Evolutionary conservation across 2,329 filamentous ascomycete genomes (phyloP), one percentile per base, ranked within the genome.

Genomic region (Hymenoscyphus albidus): DNA sequence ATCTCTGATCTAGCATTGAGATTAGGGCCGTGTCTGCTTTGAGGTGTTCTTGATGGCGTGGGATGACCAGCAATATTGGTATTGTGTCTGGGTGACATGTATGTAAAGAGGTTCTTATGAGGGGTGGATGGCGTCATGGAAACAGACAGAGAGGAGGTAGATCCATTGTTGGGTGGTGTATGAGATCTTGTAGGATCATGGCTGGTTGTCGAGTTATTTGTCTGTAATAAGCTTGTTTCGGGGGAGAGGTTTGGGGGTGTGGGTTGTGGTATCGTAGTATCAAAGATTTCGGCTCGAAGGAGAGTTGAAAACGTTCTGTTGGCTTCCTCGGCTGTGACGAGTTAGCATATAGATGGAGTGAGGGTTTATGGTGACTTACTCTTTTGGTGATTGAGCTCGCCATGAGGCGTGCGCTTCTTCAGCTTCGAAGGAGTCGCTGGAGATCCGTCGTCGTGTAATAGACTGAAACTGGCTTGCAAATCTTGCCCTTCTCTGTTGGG

Each of bases 71-170:
- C 89, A 59, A 89, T 84, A 68, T 86, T 85, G 64, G 81, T 85
- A 74, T 89, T 85, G 72, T 92, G 86, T 54, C 75, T 70, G 0
- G 91, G 90, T 2, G 91, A 93, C 78, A 92, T 88, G 76, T 96
- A 97, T 32, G 90, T 92, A 76, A 99, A 98, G 48, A 99, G 85
- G 70, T 99, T 99, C 79, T 97, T 98, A 78, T 97, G 93, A 10
- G 95, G 95, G 3, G 95, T 99, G 1, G 94, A 96, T 0, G 95
- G 95, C 0, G 94, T 97, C 65, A 95, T 82, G 64, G 87, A 88
- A 1, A 89, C 85, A 12, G 91, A 88, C n/a, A 93, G 78, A 31
- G 85, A 82, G 13, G 86, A 81, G 14, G 83, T 80, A 14, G 86
- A 80, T 18, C 78, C 77, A 70, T 88, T 87, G 65, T 84, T 87